Evolutionary conservation across 805 yeast species (phyloP).

Genomic region (Cyberlindnera euphorbiiphila): DNA sequence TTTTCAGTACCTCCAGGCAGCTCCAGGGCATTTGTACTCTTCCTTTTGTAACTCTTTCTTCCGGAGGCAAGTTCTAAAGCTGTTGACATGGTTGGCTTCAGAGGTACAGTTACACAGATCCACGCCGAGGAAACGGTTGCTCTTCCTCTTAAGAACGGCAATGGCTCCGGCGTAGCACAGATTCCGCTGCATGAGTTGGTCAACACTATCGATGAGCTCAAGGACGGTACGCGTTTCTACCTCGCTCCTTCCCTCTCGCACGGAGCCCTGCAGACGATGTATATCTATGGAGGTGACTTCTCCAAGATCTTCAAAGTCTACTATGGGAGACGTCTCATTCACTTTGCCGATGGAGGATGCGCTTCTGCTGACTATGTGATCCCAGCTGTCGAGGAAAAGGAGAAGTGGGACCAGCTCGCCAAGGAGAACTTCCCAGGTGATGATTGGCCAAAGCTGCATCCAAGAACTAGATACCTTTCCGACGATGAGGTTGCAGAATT

Average conservation of each 20-base stretch:
- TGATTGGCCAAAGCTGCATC: slow-evolving; percentile 58
- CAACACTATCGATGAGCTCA: slow-evolving; percentile 40
- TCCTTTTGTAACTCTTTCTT: too few relatives aligned
- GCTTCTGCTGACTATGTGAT: slow-evolving; percentile 74
- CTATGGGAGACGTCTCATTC: slow-evolving; percentile 69
- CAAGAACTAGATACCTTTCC: slow-evolving; percentile 60
- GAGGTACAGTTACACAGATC: slow-evolving; percentile 24
- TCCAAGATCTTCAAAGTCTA: slow-evolving; percentile 51
- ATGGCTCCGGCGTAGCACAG: slow-evolving; percentile 14
- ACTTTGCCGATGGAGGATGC: slow-evolving; percentile 62
- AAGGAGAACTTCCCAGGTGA: slow-evolving; percentile 41
- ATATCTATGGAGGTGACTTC: slow-evolving; percentile 53
- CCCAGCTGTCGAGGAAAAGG: slow-evolving; percentile 30
- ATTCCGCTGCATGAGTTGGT: slow-evolving; percentile 24
- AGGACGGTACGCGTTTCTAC: slow-evolving; percentile 45
- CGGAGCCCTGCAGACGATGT: slow-evolving; percentile 77
- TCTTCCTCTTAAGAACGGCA: slow-evolving; percentile 21
- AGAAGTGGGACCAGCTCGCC: slow-evolving; percentile 31
- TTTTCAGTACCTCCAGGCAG: too few relatives aligned
- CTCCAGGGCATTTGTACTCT: too few relatives aligned
- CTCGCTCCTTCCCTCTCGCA: slow-evolving; percentile 62
- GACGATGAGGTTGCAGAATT: slow-evolving; percentile 38
- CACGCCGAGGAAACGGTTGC: slow-evolving; percentile 26
- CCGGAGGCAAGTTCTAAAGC: too few relatives aligned
- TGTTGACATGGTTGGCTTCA: slow-evolving; percentile 31